A percentile compares a stretch with the other conserved stretches of the same genome.
Conservation (phyloP, 2,329 filamentous ascomycete genomes). For the Didymella sp. region DNA sequence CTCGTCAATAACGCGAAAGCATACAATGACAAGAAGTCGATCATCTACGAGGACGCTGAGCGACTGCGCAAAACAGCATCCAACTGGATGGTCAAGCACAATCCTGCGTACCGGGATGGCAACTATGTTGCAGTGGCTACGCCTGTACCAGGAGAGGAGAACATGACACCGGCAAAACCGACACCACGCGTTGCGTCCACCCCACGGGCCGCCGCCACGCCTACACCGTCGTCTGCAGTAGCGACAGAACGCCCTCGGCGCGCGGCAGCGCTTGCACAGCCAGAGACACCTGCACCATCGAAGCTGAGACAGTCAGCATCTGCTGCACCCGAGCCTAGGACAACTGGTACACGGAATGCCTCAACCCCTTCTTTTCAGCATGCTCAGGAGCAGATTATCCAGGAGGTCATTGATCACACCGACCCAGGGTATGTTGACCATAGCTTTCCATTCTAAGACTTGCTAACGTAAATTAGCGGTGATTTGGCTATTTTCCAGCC, state of each 20-base stretch:
- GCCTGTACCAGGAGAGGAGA: slow-evolving; percentile 68
- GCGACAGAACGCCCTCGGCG: slow-evolving; percentile 41
- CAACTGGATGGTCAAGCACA: slow-evolving; percentile 86
- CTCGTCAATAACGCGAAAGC: slow-evolving; percentile 89
- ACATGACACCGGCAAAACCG: slow-evolving; percentile 41
- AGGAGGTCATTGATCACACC: slow-evolving; percentile 72
- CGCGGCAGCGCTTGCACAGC: slow-evolving; percentile 37
- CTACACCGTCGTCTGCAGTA: slow-evolving; percentile 28
- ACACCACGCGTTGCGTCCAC: slow-evolving; percentile 39
- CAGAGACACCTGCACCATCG: slow-evolving; percentile 44
- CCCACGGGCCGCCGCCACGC: slow-evolving; percentile 33
- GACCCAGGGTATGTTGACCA: slow-evolving; percentile 55
- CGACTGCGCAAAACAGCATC: slow-evolving; percentile 84
- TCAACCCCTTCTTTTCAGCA: slow-evolving; percentile 71
- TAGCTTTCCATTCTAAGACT: background rate
- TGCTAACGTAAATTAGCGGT: slow-evolving; percentile 40
- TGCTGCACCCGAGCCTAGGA: slow-evolving; percentile 28
- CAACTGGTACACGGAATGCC: slow-evolving; percentile 47
- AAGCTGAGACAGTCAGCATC: slow-evolving; percentile 43
- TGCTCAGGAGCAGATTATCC: slow-evolving; percentile 84
- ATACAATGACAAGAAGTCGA: slow-evolving; percentile 75
- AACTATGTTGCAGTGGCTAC: slow-evolving; percentile 75
- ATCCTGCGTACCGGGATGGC: slow-evolving; percentile 77
- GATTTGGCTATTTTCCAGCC: slow-evolving; percentile 75
- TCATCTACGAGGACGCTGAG: slow-evolving; percentile 83